Evolutionary conservation across 441 rosid species (phyloP).

Genomic region (Viola pubescens): DNA sequence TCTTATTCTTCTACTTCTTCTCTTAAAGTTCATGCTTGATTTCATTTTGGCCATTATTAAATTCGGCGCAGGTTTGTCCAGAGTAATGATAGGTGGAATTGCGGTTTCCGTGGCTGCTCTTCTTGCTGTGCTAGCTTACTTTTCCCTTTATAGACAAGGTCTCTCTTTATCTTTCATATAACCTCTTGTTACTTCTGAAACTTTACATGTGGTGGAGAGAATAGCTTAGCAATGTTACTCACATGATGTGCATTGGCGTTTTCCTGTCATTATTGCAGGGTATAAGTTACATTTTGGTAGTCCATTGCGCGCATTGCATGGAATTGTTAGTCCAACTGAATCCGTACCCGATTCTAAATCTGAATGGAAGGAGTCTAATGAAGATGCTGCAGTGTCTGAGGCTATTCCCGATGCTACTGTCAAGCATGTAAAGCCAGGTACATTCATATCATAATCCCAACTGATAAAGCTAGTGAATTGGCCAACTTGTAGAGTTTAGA

Average conservation of each 20-base stretch:
- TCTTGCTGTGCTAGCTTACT: conserved; percentile 49
- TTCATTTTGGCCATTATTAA: background rate
- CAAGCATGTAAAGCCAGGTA: background rate
- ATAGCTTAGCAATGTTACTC: background rate
- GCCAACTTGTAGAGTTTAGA: no score
- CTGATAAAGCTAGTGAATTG: no score
- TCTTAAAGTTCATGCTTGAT: background rate
- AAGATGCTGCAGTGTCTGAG: conserved; percentile 24
- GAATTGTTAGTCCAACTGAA: conserved; percentile 16
- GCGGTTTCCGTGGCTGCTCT: conserved; percentile 45
- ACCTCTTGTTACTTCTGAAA: background rate
- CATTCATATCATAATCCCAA: no score
- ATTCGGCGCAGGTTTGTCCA: conserved; percentile 33
- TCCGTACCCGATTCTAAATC: conserved; percentile 7
- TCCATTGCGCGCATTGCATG: conserved; percentile 9
- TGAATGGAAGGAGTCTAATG: conserved; percentile 20
- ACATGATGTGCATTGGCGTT: background rate
- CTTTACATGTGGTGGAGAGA: background rate
- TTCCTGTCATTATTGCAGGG: conserved; percentile 36
- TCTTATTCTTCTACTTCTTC: background rate
- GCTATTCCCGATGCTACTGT: conserved; percentile 21
- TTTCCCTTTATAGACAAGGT: conserved; percentile 55
- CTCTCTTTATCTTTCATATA: no score
- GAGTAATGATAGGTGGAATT: conserved; percentile 40
- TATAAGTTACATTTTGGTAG: conserved; percentile 31